Evolutionary conservation across 257 asterid genomes (phyloP).

Genomic region (Gynochthodes officinalis): DNA sequence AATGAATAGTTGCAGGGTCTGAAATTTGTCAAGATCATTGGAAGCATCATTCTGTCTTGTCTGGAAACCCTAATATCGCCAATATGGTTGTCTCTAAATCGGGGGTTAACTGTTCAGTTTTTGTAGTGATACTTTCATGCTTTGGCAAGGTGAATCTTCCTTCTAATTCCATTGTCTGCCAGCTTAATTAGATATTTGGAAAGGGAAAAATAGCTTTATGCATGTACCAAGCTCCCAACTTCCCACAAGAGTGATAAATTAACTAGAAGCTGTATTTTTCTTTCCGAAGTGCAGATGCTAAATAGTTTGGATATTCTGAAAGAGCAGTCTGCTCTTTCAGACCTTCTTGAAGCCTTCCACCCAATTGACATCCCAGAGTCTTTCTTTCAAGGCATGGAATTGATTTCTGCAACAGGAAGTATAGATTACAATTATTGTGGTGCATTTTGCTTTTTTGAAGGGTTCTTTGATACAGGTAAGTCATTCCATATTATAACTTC

Average conservation of each 20-base stretch:
- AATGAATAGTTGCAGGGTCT: slow-evolving; percentile 41
- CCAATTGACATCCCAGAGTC: slow-evolving; percentile 44
- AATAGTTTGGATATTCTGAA: slow-evolving; percentile 54
- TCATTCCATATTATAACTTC: background rate
- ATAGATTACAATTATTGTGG: slow-evolving; percentile 61
- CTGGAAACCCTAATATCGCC: slow-evolving; percentile 55
- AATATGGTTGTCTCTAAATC: slow-evolving; percentile 39
- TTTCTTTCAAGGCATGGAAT: slow-evolving; percentile 53
- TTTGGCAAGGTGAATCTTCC: slow-evolving; percentile 66
- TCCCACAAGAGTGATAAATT: background rate
- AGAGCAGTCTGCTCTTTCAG: slow-evolving; percentile 47
- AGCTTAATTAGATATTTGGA: background rate
- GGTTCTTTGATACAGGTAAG: slow-evolving; percentile 63
- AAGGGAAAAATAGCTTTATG: background rate
- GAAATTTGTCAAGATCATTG: slow-evolving; percentile 77
- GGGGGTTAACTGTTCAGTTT: slow-evolving; percentile 43
- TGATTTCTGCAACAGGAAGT: slow-evolving; percentile 58
- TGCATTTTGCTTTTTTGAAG: slow-evolving; percentile 57
- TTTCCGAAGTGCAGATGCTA: slow-evolving; percentile 48
- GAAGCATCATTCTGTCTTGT: slow-evolving; percentile 53
- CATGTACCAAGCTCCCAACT: background rate
- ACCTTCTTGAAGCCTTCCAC: slow-evolving; percentile 71
- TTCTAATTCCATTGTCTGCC: slow-evolving; percentile 1
- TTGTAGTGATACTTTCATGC: slow-evolving; percentile 68
- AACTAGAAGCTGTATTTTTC: slow-evolving; percentile 1